Evolutionary conservation across 129 eudicot genomes (phyloP).

Genomic region (Scalesia atractyloides): DNA sequence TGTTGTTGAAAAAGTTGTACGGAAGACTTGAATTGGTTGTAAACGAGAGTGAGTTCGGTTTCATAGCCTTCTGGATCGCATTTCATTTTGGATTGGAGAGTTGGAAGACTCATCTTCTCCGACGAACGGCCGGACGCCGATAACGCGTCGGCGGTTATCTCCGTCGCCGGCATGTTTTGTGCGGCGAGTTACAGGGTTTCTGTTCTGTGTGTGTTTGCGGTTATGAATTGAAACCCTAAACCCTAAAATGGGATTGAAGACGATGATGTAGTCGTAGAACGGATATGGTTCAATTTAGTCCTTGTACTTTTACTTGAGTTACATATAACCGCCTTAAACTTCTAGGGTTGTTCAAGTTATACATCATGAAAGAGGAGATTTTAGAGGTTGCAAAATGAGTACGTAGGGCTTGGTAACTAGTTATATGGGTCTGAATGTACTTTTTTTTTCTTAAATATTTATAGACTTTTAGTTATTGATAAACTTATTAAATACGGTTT

Average conservation of each 20-base stretch:
- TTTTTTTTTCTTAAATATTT: too few relatives aligned
- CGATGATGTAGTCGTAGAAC: neutral
- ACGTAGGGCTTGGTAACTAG: too few relatives aligned
- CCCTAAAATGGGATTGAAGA: neutral
- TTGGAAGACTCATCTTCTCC: conserved; percentile 67
- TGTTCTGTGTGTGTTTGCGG: neutral
- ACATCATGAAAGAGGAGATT: too few relatives aligned
- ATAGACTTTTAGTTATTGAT: too few relatives aligned
- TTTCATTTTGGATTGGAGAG: conserved; percentile 87
- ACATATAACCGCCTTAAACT: neutral
- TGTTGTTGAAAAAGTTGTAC: conserved; percentile 81
- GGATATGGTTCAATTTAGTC: conserved; percentile 17
- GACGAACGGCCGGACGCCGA: conserved; percentile 77
- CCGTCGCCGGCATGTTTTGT: conserved; percentile 39
- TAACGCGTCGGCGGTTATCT: conserved; percentile 48
- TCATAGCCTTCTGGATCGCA: conserved; percentile 87
- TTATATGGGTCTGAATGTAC: too few relatives aligned
- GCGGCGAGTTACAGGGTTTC: neutral
- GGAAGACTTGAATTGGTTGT: conserved; percentile 87
- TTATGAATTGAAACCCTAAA: conserved; percentile 25
- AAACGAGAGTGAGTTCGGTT: conserved; percentile 59
- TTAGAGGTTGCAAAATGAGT: too few relatives aligned
- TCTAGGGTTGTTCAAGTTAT: too few relatives aligned
- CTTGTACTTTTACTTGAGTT: neutral
- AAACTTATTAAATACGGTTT: too few relatives aligned